phyloP scores from a whole-genome alignment of 768 basidiomycete species.

The Phylloporus rhodoxanthus region DNA sequence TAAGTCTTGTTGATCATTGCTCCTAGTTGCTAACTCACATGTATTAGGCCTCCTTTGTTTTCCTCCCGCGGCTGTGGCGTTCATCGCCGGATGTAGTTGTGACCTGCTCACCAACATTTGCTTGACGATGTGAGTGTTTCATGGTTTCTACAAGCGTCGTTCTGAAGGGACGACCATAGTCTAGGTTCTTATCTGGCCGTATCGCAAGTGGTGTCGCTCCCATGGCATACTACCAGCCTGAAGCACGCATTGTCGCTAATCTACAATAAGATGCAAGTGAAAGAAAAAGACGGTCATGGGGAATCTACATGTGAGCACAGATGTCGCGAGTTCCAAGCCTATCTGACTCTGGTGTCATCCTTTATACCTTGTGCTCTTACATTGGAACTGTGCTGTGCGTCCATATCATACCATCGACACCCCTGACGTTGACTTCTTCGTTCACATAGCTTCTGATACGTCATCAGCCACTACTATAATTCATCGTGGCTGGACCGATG shows the following conservation, averaged over 20 bases:
- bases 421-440: too few relatives aligned
- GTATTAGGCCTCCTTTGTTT: conserved; percentile 64
- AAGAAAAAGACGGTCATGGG: conserved; percentile 72
- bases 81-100: conserved; percentile 78
- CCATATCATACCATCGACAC: too few relatives aligned
- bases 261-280: conserved; percentile 84
- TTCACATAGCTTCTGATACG: too few relatives aligned
- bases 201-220: conserved; percentile 31
- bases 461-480: too few relatives aligned
- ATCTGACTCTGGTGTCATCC: not conserved
- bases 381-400: too few relatives aligned
- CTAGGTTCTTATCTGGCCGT: conserved; percentile 46
- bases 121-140: conserved; percentile 34
- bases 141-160: too few relatives aligned
- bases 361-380: too few relatives aligned
- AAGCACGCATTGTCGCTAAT: conserved; percentile 87
- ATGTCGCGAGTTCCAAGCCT: not conserved
- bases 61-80: conserved; percentile 76
- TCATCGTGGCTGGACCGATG: too few relatives aligned
- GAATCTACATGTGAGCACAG: conserved; percentile 64
- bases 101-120: conserved; percentile 81
- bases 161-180: too few relatives aligned
- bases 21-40: not conserved
- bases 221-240: not conserved
- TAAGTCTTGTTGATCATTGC: conserved; percentile 32